phyloP scores from a whole-genome alignment of 352 stramenopile genomes.

The Phytophthora tubulina region DNA sequence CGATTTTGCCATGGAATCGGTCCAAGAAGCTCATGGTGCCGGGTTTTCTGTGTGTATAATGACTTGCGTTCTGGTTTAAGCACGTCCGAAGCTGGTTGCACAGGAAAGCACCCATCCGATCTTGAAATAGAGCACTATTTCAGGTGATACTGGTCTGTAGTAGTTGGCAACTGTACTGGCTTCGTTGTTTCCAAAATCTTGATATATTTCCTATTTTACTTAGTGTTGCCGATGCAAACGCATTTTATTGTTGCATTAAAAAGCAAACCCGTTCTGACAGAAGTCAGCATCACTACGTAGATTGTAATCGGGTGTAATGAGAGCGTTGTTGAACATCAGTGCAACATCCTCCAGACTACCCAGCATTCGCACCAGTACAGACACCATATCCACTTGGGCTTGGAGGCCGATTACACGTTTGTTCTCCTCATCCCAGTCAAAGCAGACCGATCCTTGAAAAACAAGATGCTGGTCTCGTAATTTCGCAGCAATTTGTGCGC shows the following conservation, averaged over 20 bases:
- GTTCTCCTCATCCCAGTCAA: not conserved
- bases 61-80: not conserved
- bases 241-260: no score
- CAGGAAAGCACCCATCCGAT: no score
- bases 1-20: slow-evolving; percentile 86
- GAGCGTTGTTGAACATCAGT: not conserved
- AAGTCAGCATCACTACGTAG: not conserved
- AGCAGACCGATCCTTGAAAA: not conserved
- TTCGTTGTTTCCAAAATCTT: no score
- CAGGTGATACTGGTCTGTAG: no score
- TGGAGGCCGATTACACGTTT: not conserved
- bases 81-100: not conserved
- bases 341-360: not conserved
- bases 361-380: not conserved
- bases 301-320: not conserved
- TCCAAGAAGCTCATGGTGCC: slow-evolving; percentile 85
- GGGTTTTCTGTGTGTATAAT: not conserved
- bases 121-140: no score
- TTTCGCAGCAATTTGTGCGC: not conserved
- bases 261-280: no score
- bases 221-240: no score
- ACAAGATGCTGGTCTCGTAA: not conserved
- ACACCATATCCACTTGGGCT: not conserved
- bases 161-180: no score
- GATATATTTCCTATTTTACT: no score